phyloP scores from a whole-genome alignment of 306 rosid species.

The Hylodesmum podocarpum region DNA sequence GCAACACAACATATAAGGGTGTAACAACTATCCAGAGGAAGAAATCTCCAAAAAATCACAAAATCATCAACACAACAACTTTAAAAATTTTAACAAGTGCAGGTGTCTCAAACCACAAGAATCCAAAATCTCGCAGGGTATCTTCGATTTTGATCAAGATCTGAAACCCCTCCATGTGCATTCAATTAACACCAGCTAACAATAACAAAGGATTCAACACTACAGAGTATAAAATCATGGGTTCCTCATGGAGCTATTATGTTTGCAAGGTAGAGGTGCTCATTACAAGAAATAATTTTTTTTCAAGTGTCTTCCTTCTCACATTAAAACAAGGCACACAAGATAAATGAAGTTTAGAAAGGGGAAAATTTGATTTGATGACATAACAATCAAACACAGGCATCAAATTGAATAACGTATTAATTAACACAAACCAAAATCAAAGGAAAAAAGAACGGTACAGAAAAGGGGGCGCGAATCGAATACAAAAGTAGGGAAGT shows the following conservation, averaged over 20 bases:
- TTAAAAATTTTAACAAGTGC: neutral
- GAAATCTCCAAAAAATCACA: neutral
- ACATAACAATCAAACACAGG: neutral
- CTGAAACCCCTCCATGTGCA: neutral
- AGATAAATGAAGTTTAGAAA: neutral
- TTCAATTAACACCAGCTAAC: neutral
- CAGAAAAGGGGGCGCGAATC: neutral
- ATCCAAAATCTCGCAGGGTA: neutral
- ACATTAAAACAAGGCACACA: neutral
- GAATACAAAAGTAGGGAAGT: neutral
- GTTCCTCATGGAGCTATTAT: neutral
- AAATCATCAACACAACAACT: neutral
- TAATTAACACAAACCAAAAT: neutral
- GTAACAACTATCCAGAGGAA: neutral
- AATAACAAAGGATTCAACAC: neutral
- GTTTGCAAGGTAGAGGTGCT: neutral
- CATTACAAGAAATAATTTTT: neutral
- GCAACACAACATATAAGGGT: neutral
- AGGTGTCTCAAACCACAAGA: neutral
- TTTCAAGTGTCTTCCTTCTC: neutral
- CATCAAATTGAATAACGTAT: neutral
- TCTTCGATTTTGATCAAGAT: neutral
- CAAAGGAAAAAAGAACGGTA: neutral
- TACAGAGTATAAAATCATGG: neutral
- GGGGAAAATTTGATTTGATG: neutral